phyloP scores from a whole-genome alignment of 352 stramenopile genomes.

The Phytopythium aichiense region DNA sequence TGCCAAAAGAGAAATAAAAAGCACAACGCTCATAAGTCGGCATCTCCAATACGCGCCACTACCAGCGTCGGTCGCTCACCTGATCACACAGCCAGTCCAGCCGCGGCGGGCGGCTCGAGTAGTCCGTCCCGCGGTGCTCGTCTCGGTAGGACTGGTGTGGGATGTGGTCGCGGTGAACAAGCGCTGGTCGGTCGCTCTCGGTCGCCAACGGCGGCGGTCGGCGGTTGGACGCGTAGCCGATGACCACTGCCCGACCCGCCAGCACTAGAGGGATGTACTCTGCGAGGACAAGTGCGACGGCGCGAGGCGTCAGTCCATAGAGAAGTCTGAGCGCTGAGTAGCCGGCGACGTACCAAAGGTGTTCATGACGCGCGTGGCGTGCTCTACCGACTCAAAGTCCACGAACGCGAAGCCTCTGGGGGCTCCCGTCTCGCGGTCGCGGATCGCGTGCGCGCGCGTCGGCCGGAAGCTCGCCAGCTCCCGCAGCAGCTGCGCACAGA shows the following conservation, averaged over 20 bases:
- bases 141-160: slow-evolving; percentile 6
- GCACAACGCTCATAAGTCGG: neutral
- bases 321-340: neutral
- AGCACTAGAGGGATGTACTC: slow-evolving; percentile 52
- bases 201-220: neutral
- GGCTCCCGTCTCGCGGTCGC: slow-evolving; percentile 38
- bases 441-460: slow-evolving; percentile 41
- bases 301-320: neutral
- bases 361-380: slow-evolving; percentile 44
- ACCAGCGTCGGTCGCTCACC: slow-evolving; percentile 14
- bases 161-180: neutral
- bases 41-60: neutral
- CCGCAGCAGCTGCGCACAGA: slow-evolving; percentile 41
- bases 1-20: slow-evolving; percentile 8
- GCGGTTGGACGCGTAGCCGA: slow-evolving; percentile 35
- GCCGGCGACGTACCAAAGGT: slow-evolving; percentile 41
- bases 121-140: slow-evolving; percentile 6
- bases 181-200: neutral
- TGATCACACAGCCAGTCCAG: slow-evolving; percentile 72
- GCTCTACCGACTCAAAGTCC: slow-evolving; percentile 58
- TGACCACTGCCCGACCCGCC: slow-evolving; percentile 31
- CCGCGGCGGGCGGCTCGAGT: slow-evolving; percentile 15
- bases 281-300: slow-evolving; percentile 4
- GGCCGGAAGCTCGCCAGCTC: slow-evolving; percentile 50
- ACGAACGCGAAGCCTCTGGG: slow-evolving; percentile 78